Evolutionary conservation across 768 basidiomycete genomes (phyloP), one percentile per base, ranked within the genome.

Genomic region (Podaxis mareebaensis): DNA sequence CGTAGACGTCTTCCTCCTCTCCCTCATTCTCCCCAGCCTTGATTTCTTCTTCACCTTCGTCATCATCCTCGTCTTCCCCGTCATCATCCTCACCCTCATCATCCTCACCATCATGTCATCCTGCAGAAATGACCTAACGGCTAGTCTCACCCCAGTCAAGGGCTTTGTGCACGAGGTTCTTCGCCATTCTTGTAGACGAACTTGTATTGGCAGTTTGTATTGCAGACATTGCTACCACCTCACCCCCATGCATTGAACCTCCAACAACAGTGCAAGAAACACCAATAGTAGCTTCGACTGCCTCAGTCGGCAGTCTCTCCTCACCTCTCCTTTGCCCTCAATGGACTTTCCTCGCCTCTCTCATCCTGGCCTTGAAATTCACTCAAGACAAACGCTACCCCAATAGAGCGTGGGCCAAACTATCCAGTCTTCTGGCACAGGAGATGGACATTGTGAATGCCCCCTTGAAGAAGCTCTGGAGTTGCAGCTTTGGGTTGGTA

Each of bases 321-420:
- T 92, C 89, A 0, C 91, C 93, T 0, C 83, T 97, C 33, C 82
- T 93, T 48, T 96, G 95, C 70, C 93, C 95, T 2, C 86, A 94
- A 24, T 84, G 95, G 28, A 86, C 93, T 0, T 97, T 98, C 75
- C 81, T 97, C 8, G 93, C 93, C 0, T 87, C 92, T 0, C 78
- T 98, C 46, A 93, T 98, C 61, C 81, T 94, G 57, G 95, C 95
- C 0, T 90, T 91, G 13, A 97, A 98, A 69, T 96, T 96, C 72
- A 87, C 91, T 66, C 94, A 96, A 77, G 95, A 98, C 70, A 89
- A 92, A 56, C 93, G 92, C 48, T 97, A 96, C 69, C 94, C 93
- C 12, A 96, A 97, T 73, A 86, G 88, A 28, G 95, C 95, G 15
- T 97, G 96, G 96, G 91, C 92, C 1, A 95, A 95, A 70, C 83